phyloP scores from a whole-genome alignment of 176 grass and related monocot species.

The Lolium multiflorum region DNA sequence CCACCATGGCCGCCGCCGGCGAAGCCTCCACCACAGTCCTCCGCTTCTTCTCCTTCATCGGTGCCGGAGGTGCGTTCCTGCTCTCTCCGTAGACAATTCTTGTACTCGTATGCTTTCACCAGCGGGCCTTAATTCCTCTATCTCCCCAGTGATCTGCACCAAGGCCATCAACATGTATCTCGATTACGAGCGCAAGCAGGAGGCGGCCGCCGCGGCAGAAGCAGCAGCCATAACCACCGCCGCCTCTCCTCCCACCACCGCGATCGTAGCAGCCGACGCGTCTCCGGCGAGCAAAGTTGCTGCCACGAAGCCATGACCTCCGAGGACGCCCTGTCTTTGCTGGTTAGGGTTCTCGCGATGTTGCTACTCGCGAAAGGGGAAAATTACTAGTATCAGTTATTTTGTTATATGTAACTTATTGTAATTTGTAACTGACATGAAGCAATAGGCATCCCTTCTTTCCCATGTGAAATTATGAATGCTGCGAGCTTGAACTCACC shows the following conservation, averaged over 20 bases:
- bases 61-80: constrained; percentile 66
- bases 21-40: constrained; percentile 81
- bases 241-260: constrained; percentile 20
- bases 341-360: constrained; percentile 52
- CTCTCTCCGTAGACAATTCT: neutral
- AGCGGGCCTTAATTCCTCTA: neutral
- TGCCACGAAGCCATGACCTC: constrained; percentile 64
- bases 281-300: constrained; percentile 41
- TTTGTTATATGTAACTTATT: neutral
- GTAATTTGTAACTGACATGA: neutral
- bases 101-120: constrained; percentile 2
- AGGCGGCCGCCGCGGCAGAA: constrained; percentile 40
- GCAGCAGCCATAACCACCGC: constrained; percentile 30
- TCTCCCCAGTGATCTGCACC: constrained; percentile 77
- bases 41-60: constrained; percentile 87
- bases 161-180: constrained; percentile 90
- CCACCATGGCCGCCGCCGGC: constrained; percentile 49
- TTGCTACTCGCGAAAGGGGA: constrained; percentile 11
- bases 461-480: constrained; percentile 20
- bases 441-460: neutral
- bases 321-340: neutral
- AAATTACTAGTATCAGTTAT: neutral
- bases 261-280: constrained; percentile 29
- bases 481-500: neutral
- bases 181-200: constrained; percentile 77